Base-by-base conservation (phyloP, 106 monocot species). In the Chionographis japonica region DNA sequence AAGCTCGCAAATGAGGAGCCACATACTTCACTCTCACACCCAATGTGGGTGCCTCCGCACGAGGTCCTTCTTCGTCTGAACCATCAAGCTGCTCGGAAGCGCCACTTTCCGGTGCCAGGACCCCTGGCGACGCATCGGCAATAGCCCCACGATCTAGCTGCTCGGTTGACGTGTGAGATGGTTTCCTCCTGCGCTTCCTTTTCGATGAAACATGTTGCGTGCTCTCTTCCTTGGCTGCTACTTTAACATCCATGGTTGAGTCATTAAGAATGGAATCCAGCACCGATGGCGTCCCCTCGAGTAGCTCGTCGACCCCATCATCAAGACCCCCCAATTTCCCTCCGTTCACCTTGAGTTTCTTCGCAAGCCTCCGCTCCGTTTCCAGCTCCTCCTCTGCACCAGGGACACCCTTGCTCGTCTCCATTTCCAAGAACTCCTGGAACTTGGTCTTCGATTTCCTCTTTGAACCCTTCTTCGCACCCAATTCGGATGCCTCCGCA, bases 281-380 rank as follows among this genome's bases (percentile, higher is more conserved):
- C 1, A 61, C 75, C 3, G 83, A 83, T 8, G 84, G 59, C 18
- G 83, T 59, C 11, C 75, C 89, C 0, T 84, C 86, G 14, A 97
- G 70, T 35, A 97, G 54, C 12, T 67, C 51, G 39, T 90, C 71
- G 8, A 97, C 60, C 9, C 81, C 89, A 60, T 97, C 95, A 58
- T 89, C 83, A 12, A 71, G 40, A 20, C 85, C 81, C 3, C 68
- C 55, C 36, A 89, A 10, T n/a, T 61, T 80, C 27, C 87, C 78
- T 6, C 67, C 70, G 72, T 90, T 97, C 39, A 97, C 71, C 69
- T 85, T 89, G 56, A 97, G 84, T 72, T 81, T 92, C 74, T 90
- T 92, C 4, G 80, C 80, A 19, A 97, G 85, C 56, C 73, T 87
- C 61, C 73, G 83, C 61, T 92, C 86, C 67, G 74, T 57, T 50